phyloP scores from a whole-genome alignment of 345 rosid species.

The Excoecaria agallocha region DNA sequence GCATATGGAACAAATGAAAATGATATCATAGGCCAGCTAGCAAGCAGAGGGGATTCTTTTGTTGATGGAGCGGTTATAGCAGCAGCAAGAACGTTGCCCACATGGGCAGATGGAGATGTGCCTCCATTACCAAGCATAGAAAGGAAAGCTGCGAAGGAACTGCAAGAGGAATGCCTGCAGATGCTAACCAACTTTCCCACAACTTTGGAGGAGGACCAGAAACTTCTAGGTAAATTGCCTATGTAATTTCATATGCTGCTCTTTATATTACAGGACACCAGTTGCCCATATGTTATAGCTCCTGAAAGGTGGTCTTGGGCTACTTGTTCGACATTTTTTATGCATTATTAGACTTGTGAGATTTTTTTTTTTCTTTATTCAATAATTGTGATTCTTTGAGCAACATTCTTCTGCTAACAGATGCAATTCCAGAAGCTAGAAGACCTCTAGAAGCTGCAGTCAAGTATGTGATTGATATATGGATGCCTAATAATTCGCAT shows the following conservation, averaged over 20 bases:
- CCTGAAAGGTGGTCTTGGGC: background rate
- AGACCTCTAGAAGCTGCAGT: constrained; percentile 58
- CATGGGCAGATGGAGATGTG: constrained; percentile 82
- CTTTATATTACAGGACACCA: background rate
- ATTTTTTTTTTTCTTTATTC: background rate
- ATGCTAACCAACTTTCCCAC: constrained; percentile 72
- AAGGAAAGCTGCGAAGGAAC: constrained; percentile 71
- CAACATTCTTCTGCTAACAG: constrained; percentile 31
- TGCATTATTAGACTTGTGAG: background rate
- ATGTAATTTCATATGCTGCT: background rate
- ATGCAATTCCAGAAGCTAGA: constrained; percentile 55
- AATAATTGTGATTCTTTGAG: background rate
- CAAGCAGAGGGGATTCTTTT: constrained; percentile 46
- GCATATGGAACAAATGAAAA: constrained; percentile 4
- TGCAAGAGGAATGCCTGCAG: constrained; percentile 75
- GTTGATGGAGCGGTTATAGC: constrained; percentile 88
- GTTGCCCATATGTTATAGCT: background rate
- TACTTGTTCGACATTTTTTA: background rate
- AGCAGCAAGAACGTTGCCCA: constrained; percentile 82
- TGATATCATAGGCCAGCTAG: constrained; percentile 42
- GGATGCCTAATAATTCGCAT: background rate
- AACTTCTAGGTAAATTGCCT: constrained; percentile 49
- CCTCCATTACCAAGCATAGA: constrained; percentile 77
- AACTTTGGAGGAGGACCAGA: constrained; percentile 66
- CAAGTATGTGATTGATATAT: constrained; percentile 36